Conservation (phyloP, 164 flowering plant genomes). For the Sextonia rubra region DNA sequence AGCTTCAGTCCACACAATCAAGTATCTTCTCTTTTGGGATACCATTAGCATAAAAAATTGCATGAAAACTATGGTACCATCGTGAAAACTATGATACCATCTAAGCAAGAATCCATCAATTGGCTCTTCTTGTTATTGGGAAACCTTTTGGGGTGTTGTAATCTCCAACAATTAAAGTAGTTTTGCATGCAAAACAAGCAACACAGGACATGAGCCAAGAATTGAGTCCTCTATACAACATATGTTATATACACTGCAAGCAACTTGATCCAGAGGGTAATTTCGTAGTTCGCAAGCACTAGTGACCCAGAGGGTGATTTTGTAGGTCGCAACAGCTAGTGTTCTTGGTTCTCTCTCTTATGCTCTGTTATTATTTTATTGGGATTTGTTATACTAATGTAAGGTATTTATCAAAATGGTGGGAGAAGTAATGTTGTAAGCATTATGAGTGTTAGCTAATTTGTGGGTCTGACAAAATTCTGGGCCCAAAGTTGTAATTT, state of each 20-base stretch:
- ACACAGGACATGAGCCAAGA: constrained; percentile 49
- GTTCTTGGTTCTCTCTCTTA: not conserved
- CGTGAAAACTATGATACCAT: too few species aligned
- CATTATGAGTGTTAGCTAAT: too few species aligned
- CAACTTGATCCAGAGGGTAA: constrained; percentile 28
- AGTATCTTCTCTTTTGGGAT: constrained; percentile 25
- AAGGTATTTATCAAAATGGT: too few species aligned
- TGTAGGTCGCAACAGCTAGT: too few species aligned
- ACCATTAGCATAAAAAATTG: constrained; percentile 30
- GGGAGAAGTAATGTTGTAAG: too few species aligned
- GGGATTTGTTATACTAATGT: too few species aligned
- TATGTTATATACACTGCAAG: constrained; percentile 31
- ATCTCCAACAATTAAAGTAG: constrained; percentile 32
- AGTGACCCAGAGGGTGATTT: too few species aligned
- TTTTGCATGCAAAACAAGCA: constrained; percentile 36
- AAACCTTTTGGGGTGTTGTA: constrained; percentile 39
- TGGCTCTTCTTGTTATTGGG: constrained; percentile 50
- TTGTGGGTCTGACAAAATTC: too few species aligned
- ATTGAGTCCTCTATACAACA: constrained; percentile 35
- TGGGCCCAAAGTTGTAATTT: too few species aligned
- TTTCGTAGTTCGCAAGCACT: too few species aligned
- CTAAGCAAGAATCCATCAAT: constrained; percentile 41
- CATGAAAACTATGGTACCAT: constrained; percentile 42
- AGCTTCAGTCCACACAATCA: constrained; percentile 11
- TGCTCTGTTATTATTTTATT: too few species aligned